These are phyloP conservation scores for Teratosphaeria pseudoeucalypti DNA, from an alignment of 2,329 filamentous ascomycete genomes.

Conservation along the genomic window DNA sequence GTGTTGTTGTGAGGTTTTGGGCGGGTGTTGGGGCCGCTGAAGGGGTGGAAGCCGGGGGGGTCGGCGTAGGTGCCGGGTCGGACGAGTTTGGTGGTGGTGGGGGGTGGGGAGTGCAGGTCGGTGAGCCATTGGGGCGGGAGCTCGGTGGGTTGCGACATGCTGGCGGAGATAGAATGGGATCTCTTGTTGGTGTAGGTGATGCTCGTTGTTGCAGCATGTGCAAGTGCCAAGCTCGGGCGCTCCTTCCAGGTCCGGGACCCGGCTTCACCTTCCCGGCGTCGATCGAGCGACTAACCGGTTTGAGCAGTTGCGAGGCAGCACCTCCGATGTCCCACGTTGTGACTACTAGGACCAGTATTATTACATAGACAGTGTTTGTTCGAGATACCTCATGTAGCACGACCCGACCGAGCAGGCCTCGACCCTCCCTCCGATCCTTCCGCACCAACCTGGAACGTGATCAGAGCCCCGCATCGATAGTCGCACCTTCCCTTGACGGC, in stretches of 20 bases:
- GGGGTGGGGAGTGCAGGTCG: constrained; percentile 62
- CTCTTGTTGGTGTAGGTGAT: not conserved
- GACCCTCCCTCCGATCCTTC: not conserved
- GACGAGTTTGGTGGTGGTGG: constrained; percentile 42
- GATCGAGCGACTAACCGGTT: not conserved
- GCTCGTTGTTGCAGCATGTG: not conserved
- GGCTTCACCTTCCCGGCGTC: not conserved
- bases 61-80: constrained; percentile 65
- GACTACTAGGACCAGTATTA: too few relatives aligned
- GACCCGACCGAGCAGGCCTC: not conserved
- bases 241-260: not conserved
- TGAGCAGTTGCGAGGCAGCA: not conserved
- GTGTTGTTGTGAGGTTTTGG: constrained; percentile 11
- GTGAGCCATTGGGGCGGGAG: constrained; percentile 69
- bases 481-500: not conserved
- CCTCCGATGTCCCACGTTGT: not conserved
- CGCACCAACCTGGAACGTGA: too few relatives aligned
- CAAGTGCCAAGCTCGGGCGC: not conserved
- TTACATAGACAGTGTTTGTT: too few relatives aligned
- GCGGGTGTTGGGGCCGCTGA: constrained; percentile 8
- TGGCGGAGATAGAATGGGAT: not conserved
- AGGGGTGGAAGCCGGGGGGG: constrained; percentile 69
- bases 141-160: constrained; percentile 13
- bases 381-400: too few relatives aligned
- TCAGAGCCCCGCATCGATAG: not conserved